Evolutionary conservation across 495 filamentous ascomycete genomes (phyloP), one percentile per base, ranked within the genome.

Genomic region (Oleoguttula mirabilis): DNA sequence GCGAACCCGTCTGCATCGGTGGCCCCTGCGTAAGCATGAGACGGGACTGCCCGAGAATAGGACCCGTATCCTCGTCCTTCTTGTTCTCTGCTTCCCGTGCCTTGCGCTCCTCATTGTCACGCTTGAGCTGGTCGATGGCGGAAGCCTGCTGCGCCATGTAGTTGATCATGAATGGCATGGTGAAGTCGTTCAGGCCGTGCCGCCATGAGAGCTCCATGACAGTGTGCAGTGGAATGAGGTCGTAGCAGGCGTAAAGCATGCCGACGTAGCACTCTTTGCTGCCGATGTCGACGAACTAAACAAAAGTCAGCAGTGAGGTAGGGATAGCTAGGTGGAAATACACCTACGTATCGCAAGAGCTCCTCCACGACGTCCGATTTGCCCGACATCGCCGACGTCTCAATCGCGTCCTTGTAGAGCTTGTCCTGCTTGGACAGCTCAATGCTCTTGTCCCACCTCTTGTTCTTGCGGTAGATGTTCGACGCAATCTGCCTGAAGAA

Each of bases 131-230:
- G 47, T 85, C 77, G 49, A 99, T 80, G 16, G 88, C 78, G 22
- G 79, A 76, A 37, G 85, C 84, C 62, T 95, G 88, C 61, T 93
- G 84, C 62, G 76, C 80, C 54, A 96, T 72, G 63, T 87, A 79
- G 68, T 95, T 96, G 72, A 99, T 96, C 86, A 99, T 92, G 70
- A 87, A 99, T 12, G 92, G 92, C 92, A 99, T 96, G 42, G 88
- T 92, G 68, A 92, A 96, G 70, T 99, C 92, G 48, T 80, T 77
- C 25, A 99, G 79, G 39, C 87, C 84, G 60, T 92, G 71, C 53
- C 92, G 88, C 92, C 92, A 99, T 40, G 88, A 94, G 38, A 99
- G 70, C 67, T 99, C 92, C 67, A 99, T 76, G 44, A 96, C 80
- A 31, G 86, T 72, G 51, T 94, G 81, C 10, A 92, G 80, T 14